Base-by-base conservation (phyloP, 306 rosid species). In the Vigna radiata region DNA sequence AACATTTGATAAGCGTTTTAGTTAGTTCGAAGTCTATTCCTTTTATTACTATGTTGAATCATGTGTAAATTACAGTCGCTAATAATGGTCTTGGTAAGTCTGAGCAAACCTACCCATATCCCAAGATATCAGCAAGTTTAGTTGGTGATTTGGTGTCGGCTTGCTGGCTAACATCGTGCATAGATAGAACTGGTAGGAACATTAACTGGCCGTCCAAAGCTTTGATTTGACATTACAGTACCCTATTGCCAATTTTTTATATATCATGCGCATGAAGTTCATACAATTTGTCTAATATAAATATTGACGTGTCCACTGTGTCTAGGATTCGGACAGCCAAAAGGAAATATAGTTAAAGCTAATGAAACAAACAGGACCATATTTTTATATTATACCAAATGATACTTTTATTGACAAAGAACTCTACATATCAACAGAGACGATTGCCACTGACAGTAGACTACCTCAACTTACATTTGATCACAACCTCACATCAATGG, bases 401-500 rank as follows among this genome's bases (percentile, higher is more conserved):
- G 27, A 25, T 73, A 67, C 55, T 81, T 61, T 72, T 25, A n/a
- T 67, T 59, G 49, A 73, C 71, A 36, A 60, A 1, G 66, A 48
- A 63, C 75, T 65, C 60, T 79, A 11, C 81, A 44, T 68, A 8
- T 5, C 70, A 69, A 53, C 73, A 63, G 17, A 58, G 33, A 39
- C 37, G 4, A 50, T 37, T 74, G 49, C 50, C 21, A 64, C 4
- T 56, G 53, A 65, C 29, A 66, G 54, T 17, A 61, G 54, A 53
- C 25, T 63, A 53, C 70, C 61, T 62, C 19, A 75, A 4, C 53
- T 72, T 68, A 16, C 65, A 54, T 54, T 59, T 49, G 29, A 50
- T 46, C 62, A 54, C 72, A 72, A 74, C 76, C 23, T 77, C 84
- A n/a, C 59, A 67, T 41, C 67, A 73, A 89, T 94, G 98, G 81